These are phyloP conservation scores for Silene coronaria DNA, from an alignment of 179 eudicot species.

Conservation along the genomic window DNA sequence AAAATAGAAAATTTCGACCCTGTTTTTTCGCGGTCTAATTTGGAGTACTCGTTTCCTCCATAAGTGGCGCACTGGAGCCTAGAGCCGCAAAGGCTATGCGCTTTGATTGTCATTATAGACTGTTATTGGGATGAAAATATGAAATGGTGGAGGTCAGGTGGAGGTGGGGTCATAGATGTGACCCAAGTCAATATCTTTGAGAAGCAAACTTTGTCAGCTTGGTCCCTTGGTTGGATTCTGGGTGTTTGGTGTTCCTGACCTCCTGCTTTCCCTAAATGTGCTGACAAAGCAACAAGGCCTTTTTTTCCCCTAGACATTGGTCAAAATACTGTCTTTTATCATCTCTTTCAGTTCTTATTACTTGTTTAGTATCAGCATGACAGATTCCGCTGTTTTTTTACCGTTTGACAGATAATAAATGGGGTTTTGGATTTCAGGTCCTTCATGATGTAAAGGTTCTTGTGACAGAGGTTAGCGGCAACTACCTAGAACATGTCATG, in stretches of 20 bases:
- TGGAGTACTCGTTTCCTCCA: background rate
- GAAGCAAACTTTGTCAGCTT: background rate
- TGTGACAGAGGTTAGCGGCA: constrained; percentile 53
- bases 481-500: constrained; percentile 49
- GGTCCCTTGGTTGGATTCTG: background rate
- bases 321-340: background rate
- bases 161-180: background rate
- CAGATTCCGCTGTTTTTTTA: constrained; percentile 5
- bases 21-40: background rate
- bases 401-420: background rate
- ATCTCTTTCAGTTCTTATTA: background rate
- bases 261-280: background rate
- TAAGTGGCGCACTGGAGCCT: background rate
- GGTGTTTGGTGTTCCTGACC: background rate
- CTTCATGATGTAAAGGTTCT: constrained; percentile 72
- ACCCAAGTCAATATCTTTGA: background rate
- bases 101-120: background rate
- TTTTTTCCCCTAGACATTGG: background rate
- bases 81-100: background rate
- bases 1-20: background rate
- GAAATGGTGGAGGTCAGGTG: background rate
- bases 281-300: background rate
- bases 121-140: background rate
- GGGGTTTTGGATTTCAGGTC: constrained; percentile 45
- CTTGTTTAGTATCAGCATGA: background rate